These are phyloP conservation scores for Thielaviopsis populi DNA, from an alignment of 2,329 filamentous ascomycete species.

Conservation along the genomic window DNA sequence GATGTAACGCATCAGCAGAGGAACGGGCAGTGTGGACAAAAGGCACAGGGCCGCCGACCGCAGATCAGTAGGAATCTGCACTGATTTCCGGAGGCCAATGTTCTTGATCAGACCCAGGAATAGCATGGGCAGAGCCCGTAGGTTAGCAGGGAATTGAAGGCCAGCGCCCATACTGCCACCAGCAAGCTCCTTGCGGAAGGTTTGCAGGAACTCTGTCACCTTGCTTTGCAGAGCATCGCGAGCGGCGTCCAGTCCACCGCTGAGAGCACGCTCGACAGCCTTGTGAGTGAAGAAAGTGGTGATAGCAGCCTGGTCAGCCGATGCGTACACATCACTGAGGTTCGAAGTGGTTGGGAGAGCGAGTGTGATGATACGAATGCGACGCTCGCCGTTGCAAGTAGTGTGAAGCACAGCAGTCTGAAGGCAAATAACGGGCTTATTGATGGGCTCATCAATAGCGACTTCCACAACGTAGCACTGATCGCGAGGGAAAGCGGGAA, in stretches of 20 bases:
- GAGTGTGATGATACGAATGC: conserved; percentile 87
- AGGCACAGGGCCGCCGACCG: conserved; percentile 83
- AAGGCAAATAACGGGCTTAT: conserved; percentile 81
- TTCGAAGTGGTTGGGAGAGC: conserved; percentile 85
- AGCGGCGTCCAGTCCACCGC: conserved; percentile 76
- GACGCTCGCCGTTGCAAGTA: conserved; percentile 90
- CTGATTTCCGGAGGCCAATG: conserved; percentile 79
- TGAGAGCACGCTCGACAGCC: conserved; percentile 78
- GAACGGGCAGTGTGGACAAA: conserved; percentile 83
- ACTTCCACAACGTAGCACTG: conserved; percentile 97
- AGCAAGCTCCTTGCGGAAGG: conserved; percentile 91
- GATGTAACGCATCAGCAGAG: conserved; percentile 85
- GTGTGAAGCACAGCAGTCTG: conserved; percentile 93
- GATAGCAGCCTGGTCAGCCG: conserved; percentile 85
- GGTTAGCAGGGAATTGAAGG: conserved; percentile 83
- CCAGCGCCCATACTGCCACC: conserved; percentile 92
- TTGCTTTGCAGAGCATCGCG: conserved; percentile 84
- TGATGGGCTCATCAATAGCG: conserved; percentile 87
- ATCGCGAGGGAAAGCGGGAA: conserved; percentile 93
- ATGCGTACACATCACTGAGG: conserved; percentile 82
- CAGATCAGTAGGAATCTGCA: conserved; percentile 86
- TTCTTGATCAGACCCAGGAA: conserved; percentile 96
- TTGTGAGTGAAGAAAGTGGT: conserved; percentile 94
- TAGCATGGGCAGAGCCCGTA: conserved; percentile 73
- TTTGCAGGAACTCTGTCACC: conserved; percentile 80